Conservation (phyloP, 176 grass and related monocot species). For the Oryza coarctata region DNA sequence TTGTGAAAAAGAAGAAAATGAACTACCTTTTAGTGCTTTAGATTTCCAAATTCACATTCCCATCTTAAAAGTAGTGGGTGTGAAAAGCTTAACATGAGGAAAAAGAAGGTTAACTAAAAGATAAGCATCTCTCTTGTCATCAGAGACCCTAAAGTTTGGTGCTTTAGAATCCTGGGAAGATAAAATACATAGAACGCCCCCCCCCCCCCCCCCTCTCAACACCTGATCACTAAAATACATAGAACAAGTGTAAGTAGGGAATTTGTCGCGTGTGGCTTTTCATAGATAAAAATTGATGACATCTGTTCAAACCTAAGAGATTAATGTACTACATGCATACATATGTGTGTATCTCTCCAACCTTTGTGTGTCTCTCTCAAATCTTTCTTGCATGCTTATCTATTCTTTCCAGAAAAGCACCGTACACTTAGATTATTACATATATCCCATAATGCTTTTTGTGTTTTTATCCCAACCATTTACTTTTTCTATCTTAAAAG, state of each 20-base stretch:
- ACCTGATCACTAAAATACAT: conserved; percentile 31
- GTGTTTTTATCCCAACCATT: conserved; percentile 9
- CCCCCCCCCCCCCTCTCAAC: background rate
- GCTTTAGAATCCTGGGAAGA: conserved; percentile 84
- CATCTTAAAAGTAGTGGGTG: conserved; percentile 67
- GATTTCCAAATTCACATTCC: conserved; percentile 76
- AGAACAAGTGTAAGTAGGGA: conserved; percentile 47
- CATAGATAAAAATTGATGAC: conserved; percentile 38
- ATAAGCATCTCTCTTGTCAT: conserved; percentile 71
- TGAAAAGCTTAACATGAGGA: conserved; percentile 65
- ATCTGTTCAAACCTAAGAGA: conserved; percentile 27
- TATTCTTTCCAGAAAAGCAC: conserved; percentile 45
- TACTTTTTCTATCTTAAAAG: conserved; percentile 43
- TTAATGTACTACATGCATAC: background rate
- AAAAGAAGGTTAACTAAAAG: conserved; percentile 53
- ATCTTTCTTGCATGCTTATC: conserved; percentile 47
- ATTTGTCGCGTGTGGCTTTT: conserved; percentile 51
- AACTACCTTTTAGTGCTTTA: conserved; percentile 63
- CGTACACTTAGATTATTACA: conserved; percentile 21
- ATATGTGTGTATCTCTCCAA: background rate
- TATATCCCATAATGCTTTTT: conserved; percentile 45
- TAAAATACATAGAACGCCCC: conserved; percentile 33
- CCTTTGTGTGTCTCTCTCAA: conserved; percentile 6
- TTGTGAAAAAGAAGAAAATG: conserved; percentile 53
- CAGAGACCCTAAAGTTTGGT: conserved; percentile 51